Evolutionary conservation across 768 basidiomycete species (phyloP), one percentile per base, ranked within the genome.

Genomic region (Kwoniella dejecticola): DNA sequence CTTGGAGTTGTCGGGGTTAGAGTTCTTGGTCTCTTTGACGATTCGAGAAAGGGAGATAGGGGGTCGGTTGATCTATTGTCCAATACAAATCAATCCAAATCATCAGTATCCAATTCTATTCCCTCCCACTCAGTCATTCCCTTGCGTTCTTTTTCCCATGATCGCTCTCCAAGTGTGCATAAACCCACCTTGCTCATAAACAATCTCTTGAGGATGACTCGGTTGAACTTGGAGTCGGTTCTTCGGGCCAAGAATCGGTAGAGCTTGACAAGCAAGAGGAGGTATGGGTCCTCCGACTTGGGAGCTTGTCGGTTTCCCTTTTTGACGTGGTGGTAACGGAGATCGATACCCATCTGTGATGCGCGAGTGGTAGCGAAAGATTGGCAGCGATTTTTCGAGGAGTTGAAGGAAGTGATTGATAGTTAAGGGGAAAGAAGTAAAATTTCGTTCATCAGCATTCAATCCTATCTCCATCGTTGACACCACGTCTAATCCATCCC

Each of bases 181-280:
- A 13, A 27, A 64, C 70, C 52, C 58, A 74, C 72, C 84, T 93
- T 95, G 79, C 91, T 94, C 81, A 92, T 87, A 87, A 92, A 99
- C 62, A 99, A 88, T 60, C 77, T 70, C 82, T 88, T 91, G 79
- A 99, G 92, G 82, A 99, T 85, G 78, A 86, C 90, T 89, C 92
- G 74, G 89, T 99, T 99, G 84, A 99, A 99, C 67, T 83, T 82
- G 57, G 93, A 86, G 79, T 97, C 91, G 61, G 96, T 98, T 77
- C 96, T 89, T 77, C 96, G 89, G 68, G 96, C 94, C 67, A 99
- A 83, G 87, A 99, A 99, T 75, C 96, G 91, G 84, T 99, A 99
- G 68, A 98, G 87, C 95, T 99, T 98, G 82, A 98, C 96, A 66
- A 99, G 88, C 76, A 98, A 86, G 75, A 96, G 87, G 74, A 99